Percentiles rank a stretch among this genome's conserved stretches.
Conservation (phyloP, 805 yeast species). For the Barnettozyma californica region DNA sequence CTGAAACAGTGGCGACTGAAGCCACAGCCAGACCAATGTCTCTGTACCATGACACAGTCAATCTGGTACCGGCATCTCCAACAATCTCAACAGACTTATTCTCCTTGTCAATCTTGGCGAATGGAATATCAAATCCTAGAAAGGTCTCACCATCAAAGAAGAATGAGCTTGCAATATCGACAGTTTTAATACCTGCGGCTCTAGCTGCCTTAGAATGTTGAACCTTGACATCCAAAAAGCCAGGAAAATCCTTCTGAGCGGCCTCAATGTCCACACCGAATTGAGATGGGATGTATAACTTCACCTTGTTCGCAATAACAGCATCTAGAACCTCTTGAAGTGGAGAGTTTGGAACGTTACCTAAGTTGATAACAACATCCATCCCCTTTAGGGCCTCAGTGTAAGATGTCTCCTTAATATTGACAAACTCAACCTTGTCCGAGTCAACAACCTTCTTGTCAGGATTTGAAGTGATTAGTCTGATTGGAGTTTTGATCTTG, state of each 20-base stretch:
- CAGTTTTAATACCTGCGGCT: slow-evolving; percentile 40
- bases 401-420: slow-evolving; percentile 17
- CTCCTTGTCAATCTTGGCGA: slow-evolving; percentile 34
- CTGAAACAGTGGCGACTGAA: slow-evolving; percentile 31
- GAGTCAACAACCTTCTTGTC: slow-evolving; percentile 18
- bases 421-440: slow-evolving; percentile 17
- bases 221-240: slow-evolving; percentile 21
- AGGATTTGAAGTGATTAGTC: slow-evolving; percentile 35
- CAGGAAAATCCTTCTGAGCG: slow-evolving; percentile 28
- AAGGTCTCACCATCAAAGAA: slow-evolving; percentile 31
- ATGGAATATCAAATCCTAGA: slow-evolving; percentile 24
- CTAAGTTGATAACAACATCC: slow-evolving; percentile 47
- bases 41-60: slow-evolving; percentile 32
- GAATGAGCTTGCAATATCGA: slow-evolving; percentile 36
- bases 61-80: slow-evolving; percentile 35
- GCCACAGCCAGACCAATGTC: slow-evolving; percentile 44
- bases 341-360: slow-evolving; percentile 28
- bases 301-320: slow-evolving; percentile 38
- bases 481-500: slow-evolving; percentile 43
- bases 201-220: slow-evolving; percentile 36
- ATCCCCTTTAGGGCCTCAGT: slow-evolving; percentile 38
- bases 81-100: slow-evolving; percentile 17
- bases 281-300: slow-evolving; percentile 54
- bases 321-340: slow-evolving; percentile 35
- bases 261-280: slow-evolving; percentile 45